A percentile compares a stretch with the other conserved stretches of the same genome.
Conservation (phyloP, 2,329 filamentous ascomycete species). For the Tolypocladium guangdongense region DNA sequence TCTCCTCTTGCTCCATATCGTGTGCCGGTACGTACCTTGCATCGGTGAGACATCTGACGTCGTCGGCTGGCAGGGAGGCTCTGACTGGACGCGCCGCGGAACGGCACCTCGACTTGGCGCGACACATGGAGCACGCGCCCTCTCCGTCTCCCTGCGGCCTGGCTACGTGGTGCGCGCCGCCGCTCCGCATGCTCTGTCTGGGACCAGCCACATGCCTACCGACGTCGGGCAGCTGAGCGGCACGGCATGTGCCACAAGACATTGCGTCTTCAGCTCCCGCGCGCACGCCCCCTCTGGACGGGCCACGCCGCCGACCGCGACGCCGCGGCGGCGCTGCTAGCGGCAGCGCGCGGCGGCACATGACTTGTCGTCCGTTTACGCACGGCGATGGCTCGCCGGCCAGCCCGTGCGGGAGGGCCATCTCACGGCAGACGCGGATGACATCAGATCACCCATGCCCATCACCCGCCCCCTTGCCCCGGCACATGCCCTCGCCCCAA, state of each 20-base stretch:
- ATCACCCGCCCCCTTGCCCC: not conserved
- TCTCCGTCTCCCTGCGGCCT: not conserved
- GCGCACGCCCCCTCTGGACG: too few relatives aligned
- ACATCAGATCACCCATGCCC: too few relatives aligned
- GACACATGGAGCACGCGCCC: not conserved
- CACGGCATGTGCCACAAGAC: not conserved
- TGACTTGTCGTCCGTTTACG: too few relatives aligned
- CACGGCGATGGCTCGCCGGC: too few relatives aligned
- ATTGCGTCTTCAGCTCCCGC: too few relatives aligned
- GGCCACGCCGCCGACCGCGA: too few relatives aligned
- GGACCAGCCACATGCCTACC: not conserved
- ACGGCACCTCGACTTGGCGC: not conserved
- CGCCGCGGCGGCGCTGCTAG: not conserved
- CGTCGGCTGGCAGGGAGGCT: not conserved
- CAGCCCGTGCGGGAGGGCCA: too few relatives aligned
- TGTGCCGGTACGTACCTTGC: not conserved
- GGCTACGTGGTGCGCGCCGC: not conserved
- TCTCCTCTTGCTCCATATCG: not conserved
- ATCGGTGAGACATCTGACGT: not conserved
- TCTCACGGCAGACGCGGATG: too few relatives aligned
- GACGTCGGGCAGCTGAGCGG: not conserved
- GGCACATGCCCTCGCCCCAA: not conserved
- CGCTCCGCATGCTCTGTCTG: not conserved
- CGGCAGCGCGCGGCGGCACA: too few relatives aligned
- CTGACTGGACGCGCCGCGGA: not conserved